Evolutionary conservation across 306 rosid genomes (phyloP).

Genomic region (Cicer arietinum): DNA sequence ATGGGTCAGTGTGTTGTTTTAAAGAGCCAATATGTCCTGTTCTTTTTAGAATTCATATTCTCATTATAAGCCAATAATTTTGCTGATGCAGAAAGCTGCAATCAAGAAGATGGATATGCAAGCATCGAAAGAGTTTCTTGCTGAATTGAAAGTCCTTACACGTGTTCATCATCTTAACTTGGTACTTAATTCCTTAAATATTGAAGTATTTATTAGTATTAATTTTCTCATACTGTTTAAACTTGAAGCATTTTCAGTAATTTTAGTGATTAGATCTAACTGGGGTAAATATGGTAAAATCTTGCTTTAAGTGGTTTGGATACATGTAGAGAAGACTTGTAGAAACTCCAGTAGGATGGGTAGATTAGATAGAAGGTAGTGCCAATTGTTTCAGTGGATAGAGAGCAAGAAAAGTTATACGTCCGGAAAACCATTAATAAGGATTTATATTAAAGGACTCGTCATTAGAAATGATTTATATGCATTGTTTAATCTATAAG

Average conservation of each 20-base stretch:
- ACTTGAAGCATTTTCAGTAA: slow-evolving; percentile 5
- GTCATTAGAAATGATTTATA: not conserved
- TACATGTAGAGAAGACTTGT: slow-evolving; percentile 1
- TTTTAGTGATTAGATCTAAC: slow-evolving; percentile 24
- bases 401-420: slow-evolving; percentile 6
- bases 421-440: not conserved
- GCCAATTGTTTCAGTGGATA: not conserved
- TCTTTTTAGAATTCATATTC: slow-evolving; percentile 32
- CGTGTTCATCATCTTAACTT: slow-evolving; percentile 94
- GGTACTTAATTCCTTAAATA: slow-evolving; percentile 57
- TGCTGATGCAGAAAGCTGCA: slow-evolving; percentile 79
- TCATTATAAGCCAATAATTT: slow-evolving; percentile 36
- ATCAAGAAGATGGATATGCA: slow-evolving; percentile 99
- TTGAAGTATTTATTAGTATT: not conserved
- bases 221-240: not conserved
- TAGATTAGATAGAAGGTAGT: not conserved
- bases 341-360: not conserved
- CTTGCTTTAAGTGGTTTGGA: not conserved
- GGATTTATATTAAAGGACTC: not conserved
- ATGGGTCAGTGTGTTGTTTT: slow-evolving; percentile 28
- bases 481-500: not conserved
- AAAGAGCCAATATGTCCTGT: slow-evolving; percentile 26
- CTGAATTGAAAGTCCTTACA: slow-evolving; percentile 84
- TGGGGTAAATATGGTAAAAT: not conserved
- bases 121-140: slow-evolving; percentile 90